Conservation (phyloP, 1,139 yeast genomes). For the Nematodospora anomalae region DNA sequence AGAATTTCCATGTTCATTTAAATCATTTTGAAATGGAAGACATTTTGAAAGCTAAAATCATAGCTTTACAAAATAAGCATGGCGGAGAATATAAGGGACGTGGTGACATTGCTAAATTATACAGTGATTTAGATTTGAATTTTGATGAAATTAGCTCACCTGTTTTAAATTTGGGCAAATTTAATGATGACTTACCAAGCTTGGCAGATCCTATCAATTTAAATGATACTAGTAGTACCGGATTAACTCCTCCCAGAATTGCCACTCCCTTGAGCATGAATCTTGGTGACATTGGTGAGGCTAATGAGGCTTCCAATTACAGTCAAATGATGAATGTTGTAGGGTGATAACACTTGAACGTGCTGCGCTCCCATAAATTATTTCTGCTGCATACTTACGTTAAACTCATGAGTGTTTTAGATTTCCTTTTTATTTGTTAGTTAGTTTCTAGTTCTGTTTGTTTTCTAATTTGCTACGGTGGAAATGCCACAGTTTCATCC, state of each 20-base stretch:
- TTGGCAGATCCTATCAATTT: constrained; percentile 15
- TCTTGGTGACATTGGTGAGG: background rate
- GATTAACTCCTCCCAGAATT: constrained; percentile 4
- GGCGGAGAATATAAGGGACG: constrained; percentile 25
- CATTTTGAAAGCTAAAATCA: constrained; percentile 12
- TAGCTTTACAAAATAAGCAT: constrained; percentile 13
- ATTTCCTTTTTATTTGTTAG: too few species aligned
- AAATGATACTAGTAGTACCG: constrained; percentile 1
- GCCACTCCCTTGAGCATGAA: constrained; percentile 10
- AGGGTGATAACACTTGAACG: constrained; percentile 2
- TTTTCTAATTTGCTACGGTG: too few species aligned
- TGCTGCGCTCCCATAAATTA: too few species aligned
- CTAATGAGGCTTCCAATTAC: constrained; percentile 1
- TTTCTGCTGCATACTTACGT: too few species aligned
- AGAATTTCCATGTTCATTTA: constrained; percentile 32
- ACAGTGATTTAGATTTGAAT: constrained; percentile 28
- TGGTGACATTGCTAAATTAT: constrained; percentile 36
- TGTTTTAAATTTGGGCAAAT: constrained; percentile 14
- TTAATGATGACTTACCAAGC: constrained; percentile 11
- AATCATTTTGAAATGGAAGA: constrained; percentile 11
- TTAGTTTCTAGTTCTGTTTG: too few species aligned
- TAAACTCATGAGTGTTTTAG: too few species aligned
- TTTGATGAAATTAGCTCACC: constrained; percentile 21
- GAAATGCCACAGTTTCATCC: too few species aligned
- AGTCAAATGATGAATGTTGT: constrained; percentile 1